Base-by-base conservation (phyloP, 352 stramenopile species). In the Blastocystis hominis region DNA sequence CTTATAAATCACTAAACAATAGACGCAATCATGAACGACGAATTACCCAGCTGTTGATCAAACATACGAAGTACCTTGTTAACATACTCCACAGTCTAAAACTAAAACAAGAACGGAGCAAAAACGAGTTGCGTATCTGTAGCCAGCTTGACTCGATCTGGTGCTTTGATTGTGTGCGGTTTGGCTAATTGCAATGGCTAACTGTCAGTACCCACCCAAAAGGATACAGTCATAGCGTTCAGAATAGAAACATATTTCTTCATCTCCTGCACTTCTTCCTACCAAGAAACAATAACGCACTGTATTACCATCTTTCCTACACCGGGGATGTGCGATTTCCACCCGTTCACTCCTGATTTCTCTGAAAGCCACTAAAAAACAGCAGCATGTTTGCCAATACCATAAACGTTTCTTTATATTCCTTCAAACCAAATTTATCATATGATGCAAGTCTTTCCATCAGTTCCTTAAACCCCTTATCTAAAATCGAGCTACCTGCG, bases 241-340 rank as follows among this genome's bases (percentile, higher is more conserved):
- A 84, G 55, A 50, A 84, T 84, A 1, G 72, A 84, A 34, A 84
- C 20, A 42, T 84, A 84, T 53, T 84, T 84, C 50, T 84, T 84
- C 72, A 84, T 84, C 30, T 84, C 72, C 72, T 84, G 34, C 40
- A 84, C 72, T 34, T 84, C 72, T 50, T 84, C 72, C 72, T 84
- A 68, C 10, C 13, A 36, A 53, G 66, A 17, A 84, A 34, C 34
- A 40, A 38, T 20, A 13, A 4, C 3, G 10, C 10, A 20, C 17
- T 15, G 30, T 20, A 17, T 5, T 40, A 84, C 72, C 72, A 84
- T 84, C 38, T 84, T 84, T 1, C 72, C 72, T 20, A 84, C 72
- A 38, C 72, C 72, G 13, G 72, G 72, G 44, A 84, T 84, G n/a
- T 84, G 47, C 53, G 72, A 84, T 64, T 84, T 84, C 72, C 72